Conservation (phyloP, 2,329 filamentous ascomycete species). For the Rhinocladiella mackenziei region DNA sequence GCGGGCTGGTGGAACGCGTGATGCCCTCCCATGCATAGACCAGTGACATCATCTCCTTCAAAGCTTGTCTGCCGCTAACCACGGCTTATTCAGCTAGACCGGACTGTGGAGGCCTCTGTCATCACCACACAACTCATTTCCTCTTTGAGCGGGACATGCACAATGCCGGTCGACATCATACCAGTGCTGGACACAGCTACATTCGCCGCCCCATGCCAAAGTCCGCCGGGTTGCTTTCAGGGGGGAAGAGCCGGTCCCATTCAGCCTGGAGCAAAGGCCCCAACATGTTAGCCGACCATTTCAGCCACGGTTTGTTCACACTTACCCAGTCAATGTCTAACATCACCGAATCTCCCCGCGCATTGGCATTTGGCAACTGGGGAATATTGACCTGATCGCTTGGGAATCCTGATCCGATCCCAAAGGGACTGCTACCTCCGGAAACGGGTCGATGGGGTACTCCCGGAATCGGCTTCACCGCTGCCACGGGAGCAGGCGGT, state of each 20-base stretch:
- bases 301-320: conserved; percentile 20
- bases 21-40: no score
- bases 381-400: conserved; percentile 25
- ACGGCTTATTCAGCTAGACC: conserved; percentile 11
- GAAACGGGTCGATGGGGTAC: conserved; percentile 25
- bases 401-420: conserved; percentile 17
- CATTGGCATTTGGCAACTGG: conserved; percentile 12
- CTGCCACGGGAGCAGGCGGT: conserved; percentile 11
- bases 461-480: conserved; percentile 12
- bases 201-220: conserved; percentile 6
- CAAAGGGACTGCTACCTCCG: conserved; percentile 13
- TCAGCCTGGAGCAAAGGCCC: conserved; percentile 28
- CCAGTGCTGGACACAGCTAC: no score
- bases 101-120: no score
- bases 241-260: conserved; percentile 38
- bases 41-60: conserved; percentile 13
- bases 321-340: conserved; percentile 65
- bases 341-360: conserved; percentile 36
- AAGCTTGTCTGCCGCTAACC: background rate
- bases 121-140: no score
- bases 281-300: conserved; percentile 2
- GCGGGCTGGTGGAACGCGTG: no score
- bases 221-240: conserved; percentile 41
- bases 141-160: no score
- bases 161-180: no score